Base-by-base conservation (phyloP, 768 basidiomycete species). In the Hericium rajendrae region DNA sequence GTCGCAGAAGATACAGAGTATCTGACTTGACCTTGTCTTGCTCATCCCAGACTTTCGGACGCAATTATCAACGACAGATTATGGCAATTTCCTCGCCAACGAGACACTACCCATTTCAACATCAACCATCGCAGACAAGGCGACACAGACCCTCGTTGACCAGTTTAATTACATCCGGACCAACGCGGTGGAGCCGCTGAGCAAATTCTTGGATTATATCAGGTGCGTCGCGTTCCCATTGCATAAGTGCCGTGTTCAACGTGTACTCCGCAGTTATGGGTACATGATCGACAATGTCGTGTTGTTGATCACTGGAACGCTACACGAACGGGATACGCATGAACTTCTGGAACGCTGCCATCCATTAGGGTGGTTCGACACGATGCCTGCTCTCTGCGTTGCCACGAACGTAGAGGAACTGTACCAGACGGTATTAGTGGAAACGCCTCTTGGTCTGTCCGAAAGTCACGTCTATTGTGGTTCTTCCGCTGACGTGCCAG, bases 251-350 rank as follows among this genome's bases (percentile, higher is more conserved):
- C n/a, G 11, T 37, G 22, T 2, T 18, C 24, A 12, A 24, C 32
- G 26, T 24, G 38, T 18, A 32, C 3, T 26, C 54, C 53, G 59
- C 71, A 97, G 94, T 48, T 97, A 97, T 70, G 93, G 85, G 32
- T 99, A 98, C 74, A 99, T 99, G 97, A 98, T 99, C 68, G 97
- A 99, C 82, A 99, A 99, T 70, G 90, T 99, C 66, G 86, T 99
- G 58, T 80, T 99, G 54, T 80, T 99, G 67, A 99, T 98, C 60
- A 94, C 97, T 15, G 97, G 97, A 20, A 98, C 95, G 0, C 74
- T 99, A 38, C 94, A 98, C 67, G 94, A 97, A 72, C 81, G 97
- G 57, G 95, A 98, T 70, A 97, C 95, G 2, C 92, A 97, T 63
- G 97, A 99, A 68, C 82, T 99, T 3, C 75, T 99, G 39, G 92